Conservation (phyloP, 148 eudicot genomes). For the Cornus kousa region DNA sequence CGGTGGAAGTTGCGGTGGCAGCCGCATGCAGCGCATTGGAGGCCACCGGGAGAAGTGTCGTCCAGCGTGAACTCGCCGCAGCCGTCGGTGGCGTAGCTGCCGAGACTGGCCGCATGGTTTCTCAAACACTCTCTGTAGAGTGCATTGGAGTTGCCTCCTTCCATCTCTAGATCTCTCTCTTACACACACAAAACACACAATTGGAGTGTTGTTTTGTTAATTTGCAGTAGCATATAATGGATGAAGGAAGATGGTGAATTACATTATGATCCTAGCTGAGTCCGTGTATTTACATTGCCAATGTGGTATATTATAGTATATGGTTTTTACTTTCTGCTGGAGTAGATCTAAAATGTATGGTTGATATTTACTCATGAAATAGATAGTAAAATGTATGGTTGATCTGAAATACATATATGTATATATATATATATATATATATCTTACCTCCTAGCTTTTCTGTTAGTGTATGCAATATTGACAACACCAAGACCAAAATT, state of each 20-base stretch:
- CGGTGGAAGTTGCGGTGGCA: constrained; percentile 62
- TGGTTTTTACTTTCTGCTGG: background rate
- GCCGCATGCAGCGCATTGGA: constrained; percentile 45
- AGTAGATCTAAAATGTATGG: background rate
- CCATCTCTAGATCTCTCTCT: constrained; percentile 24
- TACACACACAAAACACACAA: no score
- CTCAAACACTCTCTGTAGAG: constrained; percentile 45
- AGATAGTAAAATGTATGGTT: background rate
- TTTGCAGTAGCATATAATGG: background rate
- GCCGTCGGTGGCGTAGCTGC: constrained; percentile 57
- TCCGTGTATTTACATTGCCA: background rate
- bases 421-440: no score
- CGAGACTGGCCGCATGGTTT: constrained; percentile 57
- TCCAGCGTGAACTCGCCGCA: constrained; percentile 43
- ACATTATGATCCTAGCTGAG: background rate
- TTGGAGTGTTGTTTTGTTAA: background rate
- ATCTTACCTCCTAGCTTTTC: background rate
- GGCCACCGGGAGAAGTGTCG: constrained; percentile 11
- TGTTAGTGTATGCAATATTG: no score
- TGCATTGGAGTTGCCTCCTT: constrained; percentile 16
- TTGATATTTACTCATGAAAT: background rate
- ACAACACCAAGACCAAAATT: no score
- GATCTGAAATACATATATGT: background rate
- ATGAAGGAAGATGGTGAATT: background rate
- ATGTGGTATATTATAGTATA: background rate